A percentile compares a stretch with the other conserved stretches of the same genome.
Evolutionary conservation across 306 rosid species (phyloP).

Genomic region (Vigna nakashimae): DNA sequence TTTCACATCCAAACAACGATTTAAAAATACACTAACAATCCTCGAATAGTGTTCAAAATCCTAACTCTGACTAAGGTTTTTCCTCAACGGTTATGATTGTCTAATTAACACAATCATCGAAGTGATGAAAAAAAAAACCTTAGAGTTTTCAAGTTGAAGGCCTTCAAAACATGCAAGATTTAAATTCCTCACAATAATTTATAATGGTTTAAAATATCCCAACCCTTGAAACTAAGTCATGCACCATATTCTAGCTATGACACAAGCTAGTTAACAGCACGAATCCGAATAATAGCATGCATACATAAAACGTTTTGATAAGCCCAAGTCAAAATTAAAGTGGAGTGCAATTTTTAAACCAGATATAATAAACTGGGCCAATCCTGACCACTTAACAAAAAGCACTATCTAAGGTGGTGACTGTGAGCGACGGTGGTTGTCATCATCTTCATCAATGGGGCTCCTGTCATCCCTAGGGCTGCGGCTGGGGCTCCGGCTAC

Average conservation of each 20-base stretch:
- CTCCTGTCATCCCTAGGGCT: constrained; percentile 56
- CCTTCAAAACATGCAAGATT: no score
- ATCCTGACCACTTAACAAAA: constrained; percentile 11
- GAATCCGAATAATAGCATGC: constrained; percentile 12
- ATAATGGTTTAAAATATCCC: no score
- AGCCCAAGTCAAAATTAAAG: background rate
- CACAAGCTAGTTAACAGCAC: background rate
- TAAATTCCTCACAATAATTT: no score
- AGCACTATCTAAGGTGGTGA: constrained; percentile 53
- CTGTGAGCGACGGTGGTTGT: constrained; percentile 28
- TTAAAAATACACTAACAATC: no score
- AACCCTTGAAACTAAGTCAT: background rate
- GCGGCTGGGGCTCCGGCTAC: constrained; percentile 6
- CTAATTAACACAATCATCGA: no score
- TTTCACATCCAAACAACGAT: no score
- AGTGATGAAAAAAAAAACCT: no score
- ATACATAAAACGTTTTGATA: constrained; percentile 29
- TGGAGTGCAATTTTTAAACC: background rate
- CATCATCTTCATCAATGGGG: constrained; percentile 63
- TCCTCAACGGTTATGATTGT: no score
- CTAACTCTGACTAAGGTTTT: no score
- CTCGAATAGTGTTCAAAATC: no score
- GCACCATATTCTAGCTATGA: background rate
- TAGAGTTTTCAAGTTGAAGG: no score
- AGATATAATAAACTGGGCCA: constrained; percentile 8